These are phyloP conservation scores for Scutellaria galericulata DNA, from an alignment of 257 asterid species.

Conservation along the genomic window DNA sequence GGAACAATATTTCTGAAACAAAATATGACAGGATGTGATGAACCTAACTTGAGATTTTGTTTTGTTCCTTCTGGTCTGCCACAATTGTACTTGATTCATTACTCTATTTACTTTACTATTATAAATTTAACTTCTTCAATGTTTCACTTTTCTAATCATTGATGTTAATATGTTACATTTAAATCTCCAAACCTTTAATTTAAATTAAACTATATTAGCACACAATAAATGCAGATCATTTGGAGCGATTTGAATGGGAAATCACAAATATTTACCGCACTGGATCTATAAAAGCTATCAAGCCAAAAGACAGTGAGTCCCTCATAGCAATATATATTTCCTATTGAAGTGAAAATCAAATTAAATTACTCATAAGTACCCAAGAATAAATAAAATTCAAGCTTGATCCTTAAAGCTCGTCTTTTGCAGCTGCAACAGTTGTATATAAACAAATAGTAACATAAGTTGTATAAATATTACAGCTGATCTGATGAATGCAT, in stretches of 20 bases:
- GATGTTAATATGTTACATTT: neutral
- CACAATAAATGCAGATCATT: neutral
- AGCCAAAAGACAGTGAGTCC: too few species aligned
- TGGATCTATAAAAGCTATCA: too few species aligned
- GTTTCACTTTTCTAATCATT: neutral
- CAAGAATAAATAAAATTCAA: neutral
- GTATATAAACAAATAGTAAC: conserved; percentile 1
- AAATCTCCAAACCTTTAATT: neutral
- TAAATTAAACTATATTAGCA: neutral
- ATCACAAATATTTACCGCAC: too few species aligned
- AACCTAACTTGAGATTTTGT: neutral
- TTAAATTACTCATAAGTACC: too few species aligned
- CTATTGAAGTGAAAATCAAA: too few species aligned
- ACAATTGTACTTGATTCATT: conserved; percentile 6
- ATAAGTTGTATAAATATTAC: conserved; percentile 27
- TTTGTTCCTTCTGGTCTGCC: neutral
- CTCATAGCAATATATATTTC: too few species aligned
- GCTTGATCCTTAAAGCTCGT: neutral
- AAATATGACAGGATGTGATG: neutral
- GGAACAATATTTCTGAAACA: neutral
- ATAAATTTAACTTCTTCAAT: neutral
- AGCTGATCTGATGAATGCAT: conserved; percentile 28
- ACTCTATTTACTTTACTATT: too few species aligned
- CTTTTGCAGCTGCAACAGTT: conserved; percentile 1
- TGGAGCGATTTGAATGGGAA: neutral